These are phyloP conservation scores for Phyllosticta citrichinensis DNA, from an alignment of 2,329 filamentous ascomycete species.

Conservation along the genomic window DNA sequence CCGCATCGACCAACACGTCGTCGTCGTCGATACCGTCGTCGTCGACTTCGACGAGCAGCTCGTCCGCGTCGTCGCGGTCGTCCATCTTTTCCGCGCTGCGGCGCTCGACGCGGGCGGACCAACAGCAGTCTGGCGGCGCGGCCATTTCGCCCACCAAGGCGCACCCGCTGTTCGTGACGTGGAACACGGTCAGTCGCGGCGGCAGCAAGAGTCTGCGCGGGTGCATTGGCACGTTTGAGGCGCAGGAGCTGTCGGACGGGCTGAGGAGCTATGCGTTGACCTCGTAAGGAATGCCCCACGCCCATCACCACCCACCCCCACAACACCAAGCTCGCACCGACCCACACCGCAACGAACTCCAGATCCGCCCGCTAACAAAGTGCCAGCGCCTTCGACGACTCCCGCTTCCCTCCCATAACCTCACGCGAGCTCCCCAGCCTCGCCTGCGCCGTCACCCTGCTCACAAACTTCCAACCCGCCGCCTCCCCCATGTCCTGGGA, in stretches of 20 bases:
- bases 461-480: slow-evolving; percentile 75
- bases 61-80: slow-evolving; percentile 10
- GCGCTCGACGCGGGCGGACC: slow-evolving; percentile 15
- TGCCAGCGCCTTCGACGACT: slow-evolving; percentile 51
- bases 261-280: slow-evolving; percentile 74
- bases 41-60: slow-evolving; percentile 28
- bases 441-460: slow-evolving; percentile 56
- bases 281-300: slow-evolving; percentile 42
- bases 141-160: slow-evolving; percentile 29
- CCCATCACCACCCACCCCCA: background rate
- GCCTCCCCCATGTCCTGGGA: slow-evolving; percentile 72
- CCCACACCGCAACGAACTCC: background rate
- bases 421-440: slow-evolving; percentile 27
- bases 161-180: slow-evolving; percentile 84
- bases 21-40: slow-evolving; percentile 38
- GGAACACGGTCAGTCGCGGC: slow-evolving; percentile 62
- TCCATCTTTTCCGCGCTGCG: slow-evolving; percentile 27
- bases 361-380: no score
- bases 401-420: slow-evolving; percentile 50
- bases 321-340: background rate
- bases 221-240: slow-evolving; percentile 91
- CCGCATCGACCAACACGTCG: slow-evolving; percentile 35
- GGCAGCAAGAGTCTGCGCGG: slow-evolving; percentile 66
- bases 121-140: slow-evolving; percentile 20
- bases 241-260: slow-evolving; percentile 61